A percentile compares a stretch with the other conserved stretches of the same genome.
Conservation (phyloP, 2,329 filamentous ascomycete genomes). For the Microsporum ferrugineum region DNA sequence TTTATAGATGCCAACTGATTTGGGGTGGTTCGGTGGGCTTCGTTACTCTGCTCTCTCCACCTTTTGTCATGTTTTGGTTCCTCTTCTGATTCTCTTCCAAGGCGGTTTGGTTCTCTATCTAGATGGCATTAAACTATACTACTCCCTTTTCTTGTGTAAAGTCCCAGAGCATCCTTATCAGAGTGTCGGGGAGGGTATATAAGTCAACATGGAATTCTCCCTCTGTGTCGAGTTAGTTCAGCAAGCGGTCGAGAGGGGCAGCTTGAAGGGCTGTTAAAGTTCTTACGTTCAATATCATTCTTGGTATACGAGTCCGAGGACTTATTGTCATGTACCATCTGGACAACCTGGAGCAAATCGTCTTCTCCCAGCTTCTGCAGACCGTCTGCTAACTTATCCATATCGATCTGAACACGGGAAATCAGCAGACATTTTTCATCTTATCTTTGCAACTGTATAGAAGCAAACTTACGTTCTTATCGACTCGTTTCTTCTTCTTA, state of each 20-base stretch:
- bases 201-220: constrained; percentile 98
- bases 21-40: neutral
- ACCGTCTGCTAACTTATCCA: constrained; percentile 92
- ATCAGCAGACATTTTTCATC: neutral
- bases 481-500: constrained; percentile 66
- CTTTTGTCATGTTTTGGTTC: neutral
- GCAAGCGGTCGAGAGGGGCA: constrained; percentile 21
- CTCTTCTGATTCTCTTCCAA: neutral
- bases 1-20: neutral
- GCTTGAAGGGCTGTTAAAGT: neutral
- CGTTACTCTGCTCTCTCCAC: neutral
- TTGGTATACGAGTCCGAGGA: constrained; percentile 87
- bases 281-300: constrained; percentile 88
- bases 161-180: constrained; percentile 94
- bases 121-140: constrained; percentile 17
- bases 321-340: constrained; percentile 98
- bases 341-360: constrained; percentile 84
- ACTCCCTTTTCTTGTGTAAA: constrained; percentile 48
- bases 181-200: constrained; percentile 82
- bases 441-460: neutral
- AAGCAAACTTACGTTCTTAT: constrained; percentile 43
- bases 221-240: constrained; percentile 43
- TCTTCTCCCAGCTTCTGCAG: constrained; percentile 84
- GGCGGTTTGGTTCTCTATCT: neutral
- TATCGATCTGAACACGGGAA: constrained; percentile 51